A percentile compares a stretch with the other conserved stretches of the same genome.
phyloP scores from a whole-genome alignment of 2,329 filamentous ascomycete genomes.

The Lomentospora prolificans region DNA sequence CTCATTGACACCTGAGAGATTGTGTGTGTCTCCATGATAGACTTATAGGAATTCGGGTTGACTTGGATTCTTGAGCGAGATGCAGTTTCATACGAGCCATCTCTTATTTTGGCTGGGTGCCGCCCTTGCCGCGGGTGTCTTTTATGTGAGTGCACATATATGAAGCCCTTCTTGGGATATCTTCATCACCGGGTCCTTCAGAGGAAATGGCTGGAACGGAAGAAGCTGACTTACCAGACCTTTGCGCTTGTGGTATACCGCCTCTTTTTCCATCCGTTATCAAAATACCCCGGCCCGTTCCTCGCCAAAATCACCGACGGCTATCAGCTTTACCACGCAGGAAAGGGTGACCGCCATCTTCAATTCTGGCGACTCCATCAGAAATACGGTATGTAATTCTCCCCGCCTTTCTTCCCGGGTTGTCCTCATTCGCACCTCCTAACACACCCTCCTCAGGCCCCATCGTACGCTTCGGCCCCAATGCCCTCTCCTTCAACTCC shows the following conservation, averaged over 20 bases:
- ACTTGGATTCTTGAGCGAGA: not conserved
- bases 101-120: conserved; percentile 30
- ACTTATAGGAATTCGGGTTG: no score
- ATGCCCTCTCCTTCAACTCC: conserved; percentile 69
- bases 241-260: conserved; percentile 41
- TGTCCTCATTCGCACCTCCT: not conserved
- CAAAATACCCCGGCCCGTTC: conserved; percentile 55
- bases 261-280: conserved; percentile 53
- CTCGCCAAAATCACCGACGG: conserved; percentile 54
- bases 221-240: conserved; percentile 18
- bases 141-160: conserved; percentile 38
- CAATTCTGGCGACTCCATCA: conserved; percentile 62
- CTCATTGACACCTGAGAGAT: not conserved
- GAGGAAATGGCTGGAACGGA: not conserved
- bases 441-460: conserved; percentile 29
- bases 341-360: conserved; percentile 64
- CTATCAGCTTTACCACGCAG: conserved; percentile 63
- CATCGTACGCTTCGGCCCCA: conserved; percentile 71
- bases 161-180: no score
- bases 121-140: conserved; percentile 21
- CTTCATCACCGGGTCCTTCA: no score
- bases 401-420: conserved; percentile 1
- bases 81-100: conserved; percentile 18
- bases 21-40: not conserved
- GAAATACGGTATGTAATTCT: conserved; percentile 48